Evolutionary conservation across 1,139 yeast species (phyloP), one percentile per base, ranked within the genome.

Genomic region (Geotrichum reessii): DNA sequence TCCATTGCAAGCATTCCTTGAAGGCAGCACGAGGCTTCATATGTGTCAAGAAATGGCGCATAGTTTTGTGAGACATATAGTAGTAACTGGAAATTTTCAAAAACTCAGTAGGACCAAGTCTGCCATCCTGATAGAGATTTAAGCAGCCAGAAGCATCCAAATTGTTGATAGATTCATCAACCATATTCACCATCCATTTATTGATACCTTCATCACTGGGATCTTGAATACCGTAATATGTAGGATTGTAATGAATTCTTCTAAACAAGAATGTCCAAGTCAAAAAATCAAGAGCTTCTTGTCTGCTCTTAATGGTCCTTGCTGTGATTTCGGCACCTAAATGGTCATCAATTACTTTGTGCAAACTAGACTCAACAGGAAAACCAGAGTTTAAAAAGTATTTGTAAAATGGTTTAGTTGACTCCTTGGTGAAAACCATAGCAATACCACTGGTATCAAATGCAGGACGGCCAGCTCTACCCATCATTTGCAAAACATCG

Each of bases 401-500:
- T 69, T 93, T 93, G 75, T 95, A 93, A 68, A 92, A 95, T 70
- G 85, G 82, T 74, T 93, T 93, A 65, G 92, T 93, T 3, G 92
- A 81, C 68, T 95, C 97, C 69, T 89, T 90, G 2, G 99, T 93
- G 71, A 85, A 92, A 1, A 95, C 96, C 63, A 93, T 87, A 0
- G 98, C 98, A 51, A 86, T 92, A 73, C 99, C 99, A 63, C 90
- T 84, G 1, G 96, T 91, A 74, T 95, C 99, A 71, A 80, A 93
- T 1, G 97, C 96, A 2, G 99, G 99, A 71, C 99, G 85, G 63
- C 99, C 98, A 0, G 98, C 98, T 69, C 95, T 76, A 33, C 95
- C 95, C 91, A 87, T 86, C 95, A 87, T 88, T 72, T 87, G 96
- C 62, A 87, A 74, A 56, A 88, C 87, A 73, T 87, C 99, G 0